Evolutionary conservation across 1,139 yeast species (phyloP).

Genomic region (Pichia sp.): DNA sequence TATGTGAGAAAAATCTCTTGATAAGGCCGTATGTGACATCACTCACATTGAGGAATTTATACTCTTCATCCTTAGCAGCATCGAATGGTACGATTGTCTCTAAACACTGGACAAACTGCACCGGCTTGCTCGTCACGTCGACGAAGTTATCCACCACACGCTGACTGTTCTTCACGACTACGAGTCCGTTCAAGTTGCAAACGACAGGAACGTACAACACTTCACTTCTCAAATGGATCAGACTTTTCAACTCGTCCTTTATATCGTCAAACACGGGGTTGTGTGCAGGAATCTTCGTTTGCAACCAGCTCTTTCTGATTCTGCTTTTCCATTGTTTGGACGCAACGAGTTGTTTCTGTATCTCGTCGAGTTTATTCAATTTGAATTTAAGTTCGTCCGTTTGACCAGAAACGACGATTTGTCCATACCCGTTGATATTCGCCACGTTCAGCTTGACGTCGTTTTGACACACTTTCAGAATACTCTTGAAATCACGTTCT

Average conservation of each 20-base stretch:
- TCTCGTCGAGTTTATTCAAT: constrained; percentile 12
- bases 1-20: constrained; percentile 25
- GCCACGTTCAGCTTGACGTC: constrained; percentile 27
- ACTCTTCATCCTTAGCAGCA: constrained; percentile 8
- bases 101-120: constrained; percentile 31
- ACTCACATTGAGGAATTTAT: constrained; percentile 30
- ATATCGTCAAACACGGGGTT: constrained; percentile 29
- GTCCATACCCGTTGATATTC: constrained; percentile 35
- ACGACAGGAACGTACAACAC: constrained; percentile 27
- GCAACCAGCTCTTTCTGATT: constrained; percentile 27
- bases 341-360: constrained; percentile 18
- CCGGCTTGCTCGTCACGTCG: constrained; percentile 31
- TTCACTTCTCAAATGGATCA: constrained; percentile 13
- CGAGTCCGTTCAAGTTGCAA: constrained; percentile 29
- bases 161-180: constrained; percentile 17
- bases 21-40: constrained; percentile 29
- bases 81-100: constrained; percentile 17
- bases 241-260: constrained; percentile 20
- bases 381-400: constrained; percentile 17
- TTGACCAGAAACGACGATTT: constrained; percentile 34
- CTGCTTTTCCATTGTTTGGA: constrained; percentile 26
- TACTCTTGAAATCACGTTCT: constrained; percentile 25
- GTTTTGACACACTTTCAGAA: constrained; percentile 17
- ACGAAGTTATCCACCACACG: constrained; percentile 29
- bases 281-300: constrained; percentile 33